Percentiles rank a stretch among this genome's conserved stretches.
phyloP scores from a whole-genome alignment of 2,329 filamentous ascomycete species.

The Cordyceps militaris region DNA sequence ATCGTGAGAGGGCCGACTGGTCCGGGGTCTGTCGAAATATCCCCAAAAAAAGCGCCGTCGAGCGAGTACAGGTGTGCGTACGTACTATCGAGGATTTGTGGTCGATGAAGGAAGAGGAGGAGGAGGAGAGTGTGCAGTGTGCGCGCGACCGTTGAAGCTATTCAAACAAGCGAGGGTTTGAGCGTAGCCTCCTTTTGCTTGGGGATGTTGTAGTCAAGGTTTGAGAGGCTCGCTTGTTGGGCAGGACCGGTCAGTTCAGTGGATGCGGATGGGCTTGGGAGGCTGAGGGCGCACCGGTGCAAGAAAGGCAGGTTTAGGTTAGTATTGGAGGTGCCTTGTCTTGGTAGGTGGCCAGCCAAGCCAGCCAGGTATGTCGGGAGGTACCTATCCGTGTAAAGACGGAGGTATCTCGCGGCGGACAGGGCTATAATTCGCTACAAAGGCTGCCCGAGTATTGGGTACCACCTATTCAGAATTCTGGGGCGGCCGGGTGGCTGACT shows the following conservation, averaged over 20 bases:
- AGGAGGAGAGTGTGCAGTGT: neutral
- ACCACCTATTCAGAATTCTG: too few relatives aligned
- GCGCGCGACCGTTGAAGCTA: neutral
- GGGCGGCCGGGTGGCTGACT: neutral
- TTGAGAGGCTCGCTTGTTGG: neutral
- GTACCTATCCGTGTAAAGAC: too few relatives aligned
- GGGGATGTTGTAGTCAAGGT: slow-evolving; percentile 4
- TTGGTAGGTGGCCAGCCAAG: too few relatives aligned
- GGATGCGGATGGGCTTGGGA: neutral
- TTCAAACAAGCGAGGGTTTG: neutral
- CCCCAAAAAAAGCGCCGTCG: neutral
- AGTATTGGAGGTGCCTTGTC: too few relatives aligned
- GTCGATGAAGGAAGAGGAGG: neutral
- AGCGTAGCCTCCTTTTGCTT: neutral
- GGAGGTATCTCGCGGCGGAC: too few relatives aligned
- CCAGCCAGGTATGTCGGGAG: too few relatives aligned
- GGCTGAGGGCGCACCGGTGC: neutral
- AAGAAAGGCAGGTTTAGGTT: too few relatives aligned
- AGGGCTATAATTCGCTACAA: too few relatives aligned
- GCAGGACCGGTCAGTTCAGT: neutral
- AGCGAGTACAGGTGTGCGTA: neutral
- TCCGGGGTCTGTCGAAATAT: neutral
- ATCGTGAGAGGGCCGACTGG: neutral
- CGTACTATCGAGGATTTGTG: neutral
- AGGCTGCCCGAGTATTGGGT: neutral